phyloP scores from a whole-genome alignment of 495 filamentous ascomycete genomes.

The Viridothelium virens region DNA sequence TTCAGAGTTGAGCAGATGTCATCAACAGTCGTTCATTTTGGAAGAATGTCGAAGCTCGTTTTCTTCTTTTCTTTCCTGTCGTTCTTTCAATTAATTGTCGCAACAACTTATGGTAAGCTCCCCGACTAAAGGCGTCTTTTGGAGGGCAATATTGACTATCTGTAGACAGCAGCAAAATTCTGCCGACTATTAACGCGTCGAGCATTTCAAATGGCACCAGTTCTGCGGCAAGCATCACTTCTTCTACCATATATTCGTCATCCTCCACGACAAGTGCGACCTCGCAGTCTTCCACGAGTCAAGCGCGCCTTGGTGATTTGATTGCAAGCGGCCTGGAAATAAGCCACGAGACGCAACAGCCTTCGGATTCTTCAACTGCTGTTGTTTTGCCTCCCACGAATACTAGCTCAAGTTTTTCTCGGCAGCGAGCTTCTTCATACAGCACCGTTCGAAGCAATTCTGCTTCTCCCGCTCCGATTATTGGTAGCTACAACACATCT shows the following conservation, averaged over 20 bases:
- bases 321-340: background rate
- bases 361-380: background rate
- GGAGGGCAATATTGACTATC: background rate
- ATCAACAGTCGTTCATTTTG: background rate
- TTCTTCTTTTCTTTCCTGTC: background rate
- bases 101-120: background rate
- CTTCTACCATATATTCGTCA: background rate
- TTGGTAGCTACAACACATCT: background rate
- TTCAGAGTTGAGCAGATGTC: background rate
- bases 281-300: background rate
- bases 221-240: background rate
- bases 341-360: background rate
- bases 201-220: background rate
- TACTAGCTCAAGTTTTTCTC: background rate
- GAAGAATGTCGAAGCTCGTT: background rate
- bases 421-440: background rate
- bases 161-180: background rate
- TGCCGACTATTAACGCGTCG: background rate
- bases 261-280: background rate
- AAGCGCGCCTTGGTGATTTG: background rate
- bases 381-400: background rate
- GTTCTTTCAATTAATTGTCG: background rate
- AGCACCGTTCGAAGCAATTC: background rate
- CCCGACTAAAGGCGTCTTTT: background rate
- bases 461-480: background rate